Evolutionary conservation across 768 basidiomycete genomes (phyloP), one percentile per base, ranked within the genome.

Genomic region (Phaeotremella skinneri): DNA sequence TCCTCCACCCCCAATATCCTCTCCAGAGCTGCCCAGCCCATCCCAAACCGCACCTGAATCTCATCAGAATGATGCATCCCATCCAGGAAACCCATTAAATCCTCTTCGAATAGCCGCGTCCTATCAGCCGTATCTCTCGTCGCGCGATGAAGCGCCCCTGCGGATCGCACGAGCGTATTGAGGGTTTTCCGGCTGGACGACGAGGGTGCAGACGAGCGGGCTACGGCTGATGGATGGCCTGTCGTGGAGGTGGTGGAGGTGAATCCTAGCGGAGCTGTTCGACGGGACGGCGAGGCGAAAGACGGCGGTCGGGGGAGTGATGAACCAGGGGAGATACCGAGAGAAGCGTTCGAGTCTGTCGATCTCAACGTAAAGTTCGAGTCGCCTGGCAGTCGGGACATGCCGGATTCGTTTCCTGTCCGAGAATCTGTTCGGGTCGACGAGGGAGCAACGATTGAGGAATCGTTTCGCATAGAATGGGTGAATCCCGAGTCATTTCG

Each of bases 1-100:
- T 54, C 76, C 27, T 64, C 76, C 64, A 31, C 82, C 83, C 32
- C 67, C 41, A 76, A 61, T 25, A 73, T 90, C 56, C 81, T 82
- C 74, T 89, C 85, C 53, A 98, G 79, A 49, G 86, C 78, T 11
- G 85, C 85, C 92, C 91, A 93, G 0, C 88, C 86, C 30, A 86
- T 85, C 63, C 89, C 85, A 67, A 93, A 94, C 61, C 75, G 82
- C 25, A 88, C 85, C 47, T 88, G 87, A 43, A 98, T 78, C 78
- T 97, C 93, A 71, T 98, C 94, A 1, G 90, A 87, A 75, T 92
- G 88, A 74, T 91, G 92, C 56, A 86, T 88, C 7, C 94, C 96
- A 69, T 98, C 87, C 13, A 98, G 80, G 58, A 90, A 74, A 2
- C 80, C 62, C 26, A 74, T 56, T 34, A 79, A 58, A 27, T 64